These are phyloP conservation scores for Nothophytophthora sp. DNA, from an alignment of 352 stramenopile genomes.

Conservation along the genomic window DNA sequence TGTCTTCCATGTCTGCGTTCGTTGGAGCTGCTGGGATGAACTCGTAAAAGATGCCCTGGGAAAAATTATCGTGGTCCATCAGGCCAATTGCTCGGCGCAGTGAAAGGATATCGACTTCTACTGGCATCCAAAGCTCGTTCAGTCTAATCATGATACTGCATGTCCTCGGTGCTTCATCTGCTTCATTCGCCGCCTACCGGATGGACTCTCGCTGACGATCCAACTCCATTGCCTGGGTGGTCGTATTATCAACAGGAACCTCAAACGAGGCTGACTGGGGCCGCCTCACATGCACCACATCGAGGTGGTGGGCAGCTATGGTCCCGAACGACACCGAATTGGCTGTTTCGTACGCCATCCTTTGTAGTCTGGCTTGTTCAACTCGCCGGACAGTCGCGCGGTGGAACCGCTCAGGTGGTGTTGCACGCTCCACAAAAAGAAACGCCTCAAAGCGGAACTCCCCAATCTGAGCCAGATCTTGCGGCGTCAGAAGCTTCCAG, in stretches of 20 bases:
- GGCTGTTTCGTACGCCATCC: neutral
- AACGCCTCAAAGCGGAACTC: conserved; percentile 3
- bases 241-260: conserved; percentile 4
- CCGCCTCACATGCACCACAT: conserved; percentile 1
- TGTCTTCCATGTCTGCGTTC: no score
- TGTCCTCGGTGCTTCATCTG: neutral
- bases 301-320: conserved; percentile 5
- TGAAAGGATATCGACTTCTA: neutral
- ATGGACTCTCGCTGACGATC: conserved; percentile 1
- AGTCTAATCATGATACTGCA: neutral
- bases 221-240: conserved; percentile 4
- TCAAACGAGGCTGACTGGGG: neutral
- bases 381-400: neutral
- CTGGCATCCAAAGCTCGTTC: conserved; percentile 2
- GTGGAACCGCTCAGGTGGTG: conserved; percentile 2
- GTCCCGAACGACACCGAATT: neutral
- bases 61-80: neutral
- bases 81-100: no score
- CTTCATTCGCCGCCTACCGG: neutral
- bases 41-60: neutral
- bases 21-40: no score
- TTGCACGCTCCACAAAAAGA: neutral
- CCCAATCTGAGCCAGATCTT: neutral
- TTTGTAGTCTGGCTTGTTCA: neutral
- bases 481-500: neutral